Conservation (phyloP, 1,139 yeast genomes). For the Torulaspora pretoriensis region DNA sequence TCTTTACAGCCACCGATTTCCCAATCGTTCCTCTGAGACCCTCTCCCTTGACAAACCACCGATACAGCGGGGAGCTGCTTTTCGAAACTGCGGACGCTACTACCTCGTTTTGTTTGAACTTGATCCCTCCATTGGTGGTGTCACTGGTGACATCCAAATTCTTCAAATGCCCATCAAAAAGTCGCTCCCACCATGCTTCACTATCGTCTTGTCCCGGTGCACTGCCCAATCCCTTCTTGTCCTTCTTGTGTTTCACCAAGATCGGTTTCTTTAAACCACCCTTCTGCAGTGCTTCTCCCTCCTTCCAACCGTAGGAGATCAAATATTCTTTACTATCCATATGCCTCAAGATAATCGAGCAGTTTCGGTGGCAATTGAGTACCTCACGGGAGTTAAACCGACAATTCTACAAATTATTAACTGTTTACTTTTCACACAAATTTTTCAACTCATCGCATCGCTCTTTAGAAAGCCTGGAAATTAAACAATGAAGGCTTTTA, state of each 20-base stretch:
- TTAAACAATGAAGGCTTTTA: not conserved
- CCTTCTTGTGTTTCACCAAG: slow-evolving; percentile 83
- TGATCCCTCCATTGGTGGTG: slow-evolving; percentile 37
- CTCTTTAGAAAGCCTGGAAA: not conserved
- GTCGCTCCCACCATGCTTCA: slow-evolving; percentile 95
- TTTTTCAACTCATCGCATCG: slow-evolving; percentile 11
- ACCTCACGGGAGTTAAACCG: not conserved
- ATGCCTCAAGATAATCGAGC: not conserved
- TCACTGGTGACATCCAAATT: slow-evolving; percentile 57
- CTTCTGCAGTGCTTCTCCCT: slow-evolving; percentile 74
- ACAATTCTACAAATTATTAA: not conserved
- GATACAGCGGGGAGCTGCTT: slow-evolving; percentile 57
- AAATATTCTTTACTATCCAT: slow-evolving; percentile 79
- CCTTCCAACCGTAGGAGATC: slow-evolving; percentile 81
- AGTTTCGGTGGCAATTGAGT: slow-evolving; percentile 5
- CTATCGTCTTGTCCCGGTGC: slow-evolving; percentile 45
- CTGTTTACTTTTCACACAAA: not conserved
- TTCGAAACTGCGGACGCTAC: slow-evolving; percentile 47
- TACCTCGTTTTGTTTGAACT: slow-evolving; percentile 43
- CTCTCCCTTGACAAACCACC: slow-evolving; percentile 76
- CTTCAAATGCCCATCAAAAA: slow-evolving; percentile 89
- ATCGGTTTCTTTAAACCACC: slow-evolving; percentile 87
- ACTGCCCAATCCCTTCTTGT: slow-evolving; percentile 69
- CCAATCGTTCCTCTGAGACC: slow-evolving; percentile 76
- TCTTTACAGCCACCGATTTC: slow-evolving; percentile 10